Conservation (phyloP, 2,329 filamentous ascomycete genomes). For the Lojkania enalia region DNA sequence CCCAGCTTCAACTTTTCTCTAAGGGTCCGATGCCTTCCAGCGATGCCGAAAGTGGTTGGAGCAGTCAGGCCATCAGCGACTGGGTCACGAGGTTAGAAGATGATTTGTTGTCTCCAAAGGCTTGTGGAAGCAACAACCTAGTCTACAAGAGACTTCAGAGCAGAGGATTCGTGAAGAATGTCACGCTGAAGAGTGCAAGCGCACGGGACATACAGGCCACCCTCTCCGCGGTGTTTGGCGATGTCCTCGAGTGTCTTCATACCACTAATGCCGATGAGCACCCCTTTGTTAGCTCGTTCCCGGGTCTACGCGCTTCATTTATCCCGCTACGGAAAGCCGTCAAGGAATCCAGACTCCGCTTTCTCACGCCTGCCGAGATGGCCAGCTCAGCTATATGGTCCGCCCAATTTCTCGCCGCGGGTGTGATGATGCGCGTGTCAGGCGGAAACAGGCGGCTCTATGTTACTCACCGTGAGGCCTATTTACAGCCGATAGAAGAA, state of each 20-base stretch:
- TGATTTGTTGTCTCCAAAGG: slow-evolving; percentile 70
- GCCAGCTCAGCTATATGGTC: slow-evolving; percentile 72
- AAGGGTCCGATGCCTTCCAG: slow-evolving; percentile 24
- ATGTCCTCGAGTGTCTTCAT: slow-evolving; percentile 47
- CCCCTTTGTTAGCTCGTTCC: slow-evolving; percentile 29
- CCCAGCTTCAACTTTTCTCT: slow-evolving; percentile 14
- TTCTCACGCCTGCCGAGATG: slow-evolving; percentile 72
- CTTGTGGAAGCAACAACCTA: slow-evolving; percentile 64
- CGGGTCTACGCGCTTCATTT: slow-evolving; percentile 69
- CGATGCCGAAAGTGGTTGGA: slow-evolving; percentile 52
- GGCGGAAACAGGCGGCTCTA: slow-evolving; percentile 67
- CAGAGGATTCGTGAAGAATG: slow-evolving; percentile 68
- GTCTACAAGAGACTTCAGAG: slow-evolving; percentile 74
- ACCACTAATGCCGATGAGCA: slow-evolving; percentile 34
- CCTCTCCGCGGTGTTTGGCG: slow-evolving; percentile 64
- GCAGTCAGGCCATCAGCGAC: slow-evolving; percentile 51
- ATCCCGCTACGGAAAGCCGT: slow-evolving; percentile 77
- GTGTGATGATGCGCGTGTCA: slow-evolving; percentile 72
- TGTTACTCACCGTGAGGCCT: slow-evolving; percentile 74
- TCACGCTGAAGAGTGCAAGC: slow-evolving; percentile 65
- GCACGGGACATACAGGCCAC: slow-evolving; percentile 69
- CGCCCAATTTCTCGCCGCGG: slow-evolving; percentile 68
- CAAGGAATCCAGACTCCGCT: slow-evolving; percentile 72
- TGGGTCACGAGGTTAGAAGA: slow-evolving; percentile 52
- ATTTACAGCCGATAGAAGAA: slow-evolving; percentile 65